Base-by-base conservation (phyloP, 2,329 filamentous ascomycete species). In the Monilinia fructicola region DNA sequence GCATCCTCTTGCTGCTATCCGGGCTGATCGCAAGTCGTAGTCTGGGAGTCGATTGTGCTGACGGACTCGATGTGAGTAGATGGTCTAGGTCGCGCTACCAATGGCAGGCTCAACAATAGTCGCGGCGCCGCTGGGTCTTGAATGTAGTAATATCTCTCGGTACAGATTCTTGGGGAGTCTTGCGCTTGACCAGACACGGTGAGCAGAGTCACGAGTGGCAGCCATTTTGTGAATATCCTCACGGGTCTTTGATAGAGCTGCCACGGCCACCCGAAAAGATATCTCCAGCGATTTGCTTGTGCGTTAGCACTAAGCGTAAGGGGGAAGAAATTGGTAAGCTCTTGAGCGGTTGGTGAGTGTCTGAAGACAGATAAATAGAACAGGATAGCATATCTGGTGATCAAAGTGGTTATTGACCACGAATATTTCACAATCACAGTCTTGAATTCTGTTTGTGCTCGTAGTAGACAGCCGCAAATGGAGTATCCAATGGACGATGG, bases 61-160 rank as follows among this genome's bases (percentile, higher is more conserved):
- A n/a, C n/a, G 72, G 73, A 0, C 73, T 74, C 23, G 72, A 74
- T 67, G 60, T 71, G 73, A 0, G 73, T 74, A 21, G 72, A 74
- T 72, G 46, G 16, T 64, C 64, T 28, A 52, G 26, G 38, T 55
- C 31, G 31, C 38, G 11, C 10, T 1, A 21, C 10, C 12, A 42
- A 40, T 56, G n/a, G 16, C 35, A 18, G 6, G 7, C 23, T 56
- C 54, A 10, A 26, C 26, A 56, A 0, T 16, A 18, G n/a, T 16
- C 6, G 35, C 16, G 9, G n/a, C 38, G 23, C 14, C 7, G 12
- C 38, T n/a, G 46, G 6, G 10, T 48, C 7, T n/a, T 58, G 38
- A 44, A 44, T 23, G 55, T 44, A 58, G 23, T 31, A 42, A 56
- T 26, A 42, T 56, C 54, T 56, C 54, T 56, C 54, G n/a, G 23